These are phyloP conservation scores for Candida ficus DNA, from an alignment of 805 yeast species.

Conservation along the genomic window DNA sequence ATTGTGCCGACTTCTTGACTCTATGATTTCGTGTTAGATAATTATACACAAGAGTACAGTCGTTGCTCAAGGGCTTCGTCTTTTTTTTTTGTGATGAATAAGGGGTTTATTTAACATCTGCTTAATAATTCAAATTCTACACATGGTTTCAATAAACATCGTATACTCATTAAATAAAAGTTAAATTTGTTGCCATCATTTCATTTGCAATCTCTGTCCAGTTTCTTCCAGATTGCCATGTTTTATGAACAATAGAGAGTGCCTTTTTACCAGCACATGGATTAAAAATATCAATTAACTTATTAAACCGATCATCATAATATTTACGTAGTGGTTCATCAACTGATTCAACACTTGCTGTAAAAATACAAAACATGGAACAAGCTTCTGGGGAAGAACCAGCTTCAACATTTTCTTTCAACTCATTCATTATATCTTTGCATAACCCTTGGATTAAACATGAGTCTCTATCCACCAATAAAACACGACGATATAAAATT, in stretches of 20 bases:
- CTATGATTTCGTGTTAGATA: too few relatives aligned
- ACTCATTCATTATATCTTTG: background rate
- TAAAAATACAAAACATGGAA: background rate
- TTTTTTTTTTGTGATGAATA: too few relatives aligned
- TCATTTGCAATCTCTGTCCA: background rate
- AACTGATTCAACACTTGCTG: background rate
- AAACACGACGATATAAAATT: background rate
- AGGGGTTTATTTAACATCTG: too few relatives aligned
- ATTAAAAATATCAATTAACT: background rate
- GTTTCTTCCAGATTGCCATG: background rate
- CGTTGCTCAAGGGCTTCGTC: too few relatives aligned
- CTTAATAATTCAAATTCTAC: too few relatives aligned
- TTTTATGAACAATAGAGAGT: background rate
- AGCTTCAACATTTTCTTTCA: background rate
- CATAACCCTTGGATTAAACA: background rate
- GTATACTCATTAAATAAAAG: background rate
- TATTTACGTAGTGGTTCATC: background rate
- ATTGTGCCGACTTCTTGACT: too few relatives aligned
- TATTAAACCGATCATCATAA: background rate
- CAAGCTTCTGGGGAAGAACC: background rate
- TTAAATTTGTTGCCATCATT: background rate
- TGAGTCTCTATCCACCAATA: background rate
- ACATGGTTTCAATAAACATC: too few relatives aligned
- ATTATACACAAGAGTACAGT: too few relatives aligned
- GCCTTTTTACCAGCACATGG: background rate